Evolutionary conservation across 2,329 filamentous ascomycete genomes (phyloP).

Genomic region (Monosporascus sp.): DNA sequence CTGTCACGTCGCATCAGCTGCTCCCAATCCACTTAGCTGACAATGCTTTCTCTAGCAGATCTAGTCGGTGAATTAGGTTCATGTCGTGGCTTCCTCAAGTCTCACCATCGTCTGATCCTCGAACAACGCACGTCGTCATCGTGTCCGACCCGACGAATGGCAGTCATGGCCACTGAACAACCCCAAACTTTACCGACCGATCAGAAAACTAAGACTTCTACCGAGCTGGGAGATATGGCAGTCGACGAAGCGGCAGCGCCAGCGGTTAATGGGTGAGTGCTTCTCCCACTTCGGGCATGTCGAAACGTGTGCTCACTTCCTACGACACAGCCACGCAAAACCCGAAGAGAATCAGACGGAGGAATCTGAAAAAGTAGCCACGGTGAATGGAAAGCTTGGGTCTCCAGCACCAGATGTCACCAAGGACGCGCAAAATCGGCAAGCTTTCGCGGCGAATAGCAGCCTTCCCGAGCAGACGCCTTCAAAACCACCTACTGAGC

Average conservation of each 20-base stretch:
- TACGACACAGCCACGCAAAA: conserved; percentile 12
- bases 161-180: conserved; percentile 29
- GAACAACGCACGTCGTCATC: background rate
- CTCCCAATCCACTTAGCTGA: background rate
- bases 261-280: conserved; percentile 53
- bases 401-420: conserved; percentile 1
- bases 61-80: background rate
- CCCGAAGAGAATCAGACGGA: conserved; percentile 12
- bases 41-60: too few relatives aligned
- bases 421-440: conserved; percentile 13
- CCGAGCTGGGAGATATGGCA: conserved; percentile 36
- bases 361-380: conserved; percentile 9
- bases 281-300: conserved; percentile 1
- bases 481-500: conserved; percentile 5
- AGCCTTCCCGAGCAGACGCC: conserved; percentile 10
- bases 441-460: conserved; percentile 19
- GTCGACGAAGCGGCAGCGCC: conserved; percentile 37
- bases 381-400: conserved; percentile 18
- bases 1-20: background rate
- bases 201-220: conserved; percentile 12
- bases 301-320: background rate
- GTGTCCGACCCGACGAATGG: conserved; percentile 13
- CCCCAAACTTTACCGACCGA: conserved; percentile 19
- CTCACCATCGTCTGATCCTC: background rate
- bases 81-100: background rate